Percentiles rank a stretch among this genome's conserved stretches.
Conservation (phyloP, 2,329 filamentous ascomycete genomes). For the Fusarium proliferatum region DNA sequence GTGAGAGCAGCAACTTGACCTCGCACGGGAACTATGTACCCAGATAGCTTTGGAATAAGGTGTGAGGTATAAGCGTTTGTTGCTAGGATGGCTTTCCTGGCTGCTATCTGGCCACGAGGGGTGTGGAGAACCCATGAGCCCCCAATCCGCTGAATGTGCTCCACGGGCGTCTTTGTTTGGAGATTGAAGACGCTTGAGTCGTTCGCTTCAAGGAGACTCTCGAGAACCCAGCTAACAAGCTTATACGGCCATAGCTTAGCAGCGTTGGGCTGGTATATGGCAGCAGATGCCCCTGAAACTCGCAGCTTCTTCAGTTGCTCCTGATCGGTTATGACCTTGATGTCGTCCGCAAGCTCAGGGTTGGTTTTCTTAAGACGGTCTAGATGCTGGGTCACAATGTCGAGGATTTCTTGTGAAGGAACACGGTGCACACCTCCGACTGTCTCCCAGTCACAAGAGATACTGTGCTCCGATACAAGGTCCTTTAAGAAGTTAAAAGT, state of each 20-base stretch:
- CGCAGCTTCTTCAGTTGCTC: slow-evolving; percentile 62
- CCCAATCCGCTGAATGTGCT: slow-evolving; percentile 54
- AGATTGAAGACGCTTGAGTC: slow-evolving; percentile 69
- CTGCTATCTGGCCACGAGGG: slow-evolving; percentile 71
- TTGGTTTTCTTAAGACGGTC: slow-evolving; percentile 59
- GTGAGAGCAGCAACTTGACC: slow-evolving; percentile 77
- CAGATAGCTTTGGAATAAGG: slow-evolving; percentile 74
- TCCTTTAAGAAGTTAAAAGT: slow-evolving; percentile 71
- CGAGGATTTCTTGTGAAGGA: slow-evolving; percentile 66
- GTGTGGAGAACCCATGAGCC: slow-evolving; percentile 73
- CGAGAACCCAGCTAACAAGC: slow-evolving; percentile 77
- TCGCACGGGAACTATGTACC: slow-evolving; percentile 80
- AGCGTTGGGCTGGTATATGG: slow-evolving; percentile 72
- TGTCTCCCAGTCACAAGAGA: slow-evolving; percentile 77
- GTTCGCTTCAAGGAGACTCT: slow-evolving; percentile 60
- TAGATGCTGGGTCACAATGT: slow-evolving; percentile 62
- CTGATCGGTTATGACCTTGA: slow-evolving; percentile 54
- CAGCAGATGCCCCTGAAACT: slow-evolving; percentile 68
- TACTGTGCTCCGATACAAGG: slow-evolving; percentile 65
- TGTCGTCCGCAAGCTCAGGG: slow-evolving; percentile 66
- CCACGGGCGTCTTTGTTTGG: slow-evolving; percentile 78
- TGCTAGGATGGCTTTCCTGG: slow-evolving; percentile 76
- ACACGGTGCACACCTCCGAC: slow-evolving; percentile 73
- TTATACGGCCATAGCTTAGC: slow-evolving; percentile 87
- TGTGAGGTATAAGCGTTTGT: slow-evolving; percentile 88